Evolutionary conservation across 2,329 filamentous ascomycete species (phyloP).

Genomic region (Beauveria pseudobassiana): DNA sequence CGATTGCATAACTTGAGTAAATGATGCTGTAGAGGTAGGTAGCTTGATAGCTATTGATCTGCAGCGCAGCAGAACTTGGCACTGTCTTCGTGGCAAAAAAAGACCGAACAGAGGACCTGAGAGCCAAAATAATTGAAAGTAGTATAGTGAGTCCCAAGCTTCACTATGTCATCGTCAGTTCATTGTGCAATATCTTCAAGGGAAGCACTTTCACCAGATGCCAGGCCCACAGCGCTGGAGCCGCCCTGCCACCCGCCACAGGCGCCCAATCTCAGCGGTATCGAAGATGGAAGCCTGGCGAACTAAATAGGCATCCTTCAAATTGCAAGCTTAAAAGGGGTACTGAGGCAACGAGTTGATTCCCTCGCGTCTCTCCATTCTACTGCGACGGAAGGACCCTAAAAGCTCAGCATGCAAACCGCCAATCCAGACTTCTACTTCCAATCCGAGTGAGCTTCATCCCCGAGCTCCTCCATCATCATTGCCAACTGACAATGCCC

Average conservation of each 20-base stretch:
- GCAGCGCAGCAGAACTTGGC: no score
- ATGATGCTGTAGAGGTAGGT: no score
- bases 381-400: not conserved
- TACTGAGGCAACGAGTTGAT: not conserved
- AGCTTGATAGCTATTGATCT: no score
- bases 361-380: not conserved
- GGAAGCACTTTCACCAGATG: not conserved
- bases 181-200: no score
- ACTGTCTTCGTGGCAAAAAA: no score
- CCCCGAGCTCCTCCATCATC: constrained; percentile 26
- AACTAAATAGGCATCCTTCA: constrained; percentile 8
- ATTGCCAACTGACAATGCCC: not conserved
- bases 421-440: constrained; percentile 79
- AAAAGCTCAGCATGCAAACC: constrained; percentile 42
- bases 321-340: not conserved
- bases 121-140: no score
- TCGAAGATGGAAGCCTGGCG: constrained; percentile 7
- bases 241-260: constrained; percentile 4
- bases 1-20: no score
- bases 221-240: not conserved
- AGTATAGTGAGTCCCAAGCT: no score
- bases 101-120: no score
- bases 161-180: no score
- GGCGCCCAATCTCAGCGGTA: not conserved
- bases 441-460: constrained; percentile 67